These are phyloP conservation scores for Globisporangium paroecandrum DNA, from an alignment of 352 stramenopile genomes.

Conservation along the genomic window DNA sequence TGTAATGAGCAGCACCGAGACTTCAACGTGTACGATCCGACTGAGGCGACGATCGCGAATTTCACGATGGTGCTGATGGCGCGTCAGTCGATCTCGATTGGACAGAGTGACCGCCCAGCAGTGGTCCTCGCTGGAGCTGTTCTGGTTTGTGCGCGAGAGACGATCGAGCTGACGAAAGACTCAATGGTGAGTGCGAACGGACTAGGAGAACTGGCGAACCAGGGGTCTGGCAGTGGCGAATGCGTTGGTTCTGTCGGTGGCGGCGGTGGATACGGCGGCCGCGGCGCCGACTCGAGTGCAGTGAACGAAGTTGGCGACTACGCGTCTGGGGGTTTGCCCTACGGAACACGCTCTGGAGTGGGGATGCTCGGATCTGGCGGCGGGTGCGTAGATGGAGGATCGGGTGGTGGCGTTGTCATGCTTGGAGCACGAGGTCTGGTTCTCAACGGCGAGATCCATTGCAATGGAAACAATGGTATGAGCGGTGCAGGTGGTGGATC, in stretches of 20 bases:
- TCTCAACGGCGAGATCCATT: constrained; percentile 67
- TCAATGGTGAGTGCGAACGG: constrained; percentile 58
- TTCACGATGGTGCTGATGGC: constrained; percentile 64
- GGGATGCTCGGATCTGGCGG: constrained; percentile 72
- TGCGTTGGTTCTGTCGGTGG: constrained; percentile 59
- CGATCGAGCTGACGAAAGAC: constrained; percentile 37
- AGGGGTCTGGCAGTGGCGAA: constrained; percentile 54
- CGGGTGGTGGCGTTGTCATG: constrained; percentile 67
- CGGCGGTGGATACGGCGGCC: constrained; percentile 66
- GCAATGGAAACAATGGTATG: constrained; percentile 56
- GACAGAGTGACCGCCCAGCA: constrained; percentile 25
- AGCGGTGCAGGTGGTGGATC: constrained; percentile 66
- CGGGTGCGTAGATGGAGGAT: constrained; percentile 60
- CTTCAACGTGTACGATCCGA: constrained; percentile 11
- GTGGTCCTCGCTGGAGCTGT: constrained; percentile 51
- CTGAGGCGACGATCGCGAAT: constrained; percentile 29
- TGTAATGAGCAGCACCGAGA: constrained; percentile 46
- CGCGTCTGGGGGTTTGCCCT: constrained; percentile 57
- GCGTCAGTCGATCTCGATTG: constrained; percentile 50
- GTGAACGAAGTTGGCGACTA: constrained; percentile 54
- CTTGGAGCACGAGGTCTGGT: constrained; percentile 55
- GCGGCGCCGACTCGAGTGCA: constrained; percentile 63
- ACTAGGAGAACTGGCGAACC: constrained; percentile 57
- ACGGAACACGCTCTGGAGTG: constrained; percentile 59
- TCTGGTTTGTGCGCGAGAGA: constrained; percentile 52